Evolutionary conservation across 768 basidiomycete genomes (phyloP).

Genomic region (Trametes cubensis): DNA sequence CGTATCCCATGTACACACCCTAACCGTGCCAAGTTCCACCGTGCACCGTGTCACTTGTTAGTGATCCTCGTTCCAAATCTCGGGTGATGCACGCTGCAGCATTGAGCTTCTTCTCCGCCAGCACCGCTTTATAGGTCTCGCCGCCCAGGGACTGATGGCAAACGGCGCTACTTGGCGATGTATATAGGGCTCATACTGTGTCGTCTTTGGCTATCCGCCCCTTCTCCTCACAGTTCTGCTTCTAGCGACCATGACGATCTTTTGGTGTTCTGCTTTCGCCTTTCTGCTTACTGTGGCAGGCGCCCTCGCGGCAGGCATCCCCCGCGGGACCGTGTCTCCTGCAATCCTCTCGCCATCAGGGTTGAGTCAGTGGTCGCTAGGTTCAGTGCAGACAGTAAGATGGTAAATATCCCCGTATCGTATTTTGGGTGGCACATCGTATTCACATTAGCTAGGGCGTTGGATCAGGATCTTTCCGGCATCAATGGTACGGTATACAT

Average conservation of each 20-base stretch:
- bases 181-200: not conserved
- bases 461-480: not conserved
- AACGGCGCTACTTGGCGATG: not conserved
- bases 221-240: not conserved
- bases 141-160: slow-evolving; percentile 6
- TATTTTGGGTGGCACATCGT: not conserved
- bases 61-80: not conserved
- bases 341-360: not conserved
- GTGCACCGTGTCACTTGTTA: no score
- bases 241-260: not conserved
- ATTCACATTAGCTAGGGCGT: not conserved
- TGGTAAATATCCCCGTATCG: not conserved
- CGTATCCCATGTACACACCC: no score
- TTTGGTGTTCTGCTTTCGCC: not conserved
- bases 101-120: not conserved
- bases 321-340: not conserved
- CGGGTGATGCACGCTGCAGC: not conserved
- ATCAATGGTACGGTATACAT: not conserved
- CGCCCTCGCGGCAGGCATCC: not conserved
- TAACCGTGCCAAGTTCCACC: not conserved
- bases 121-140: slow-evolving; percentile 1
- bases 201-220: not conserved
- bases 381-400: not conserved
- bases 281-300: not conserved
- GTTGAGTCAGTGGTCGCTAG: not conserved